Evolutionary conservation across 2,329 filamentous ascomycete genomes (phyloP).

Genomic region (Fusarium oligoseptatum): DNA sequence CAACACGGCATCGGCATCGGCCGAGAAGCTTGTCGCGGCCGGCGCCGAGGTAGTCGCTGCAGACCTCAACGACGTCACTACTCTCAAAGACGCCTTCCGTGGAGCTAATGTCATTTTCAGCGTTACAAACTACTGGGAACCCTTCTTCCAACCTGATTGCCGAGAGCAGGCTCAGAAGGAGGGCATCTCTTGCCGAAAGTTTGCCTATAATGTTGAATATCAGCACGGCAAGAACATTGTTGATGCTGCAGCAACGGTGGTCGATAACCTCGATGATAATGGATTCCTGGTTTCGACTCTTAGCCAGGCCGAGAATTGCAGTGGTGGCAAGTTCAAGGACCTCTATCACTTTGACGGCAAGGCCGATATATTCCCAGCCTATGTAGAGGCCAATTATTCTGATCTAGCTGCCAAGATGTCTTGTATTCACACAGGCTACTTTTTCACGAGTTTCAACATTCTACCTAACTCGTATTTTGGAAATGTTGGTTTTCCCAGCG

Average conservation of each 20-base stretch:
- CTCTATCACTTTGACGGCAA: constrained; percentile 68
- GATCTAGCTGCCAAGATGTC: constrained; percentile 63
- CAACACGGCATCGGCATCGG: constrained; percentile 56
- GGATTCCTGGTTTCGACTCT: constrained; percentile 66
- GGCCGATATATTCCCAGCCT: constrained; percentile 63
- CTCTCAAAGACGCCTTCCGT: constrained; percentile 56
- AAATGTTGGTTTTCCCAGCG: constrained; percentile 53
- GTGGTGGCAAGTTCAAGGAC: constrained; percentile 59
- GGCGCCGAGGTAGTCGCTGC: constrained; percentile 61
- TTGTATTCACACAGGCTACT: constrained; percentile 64
- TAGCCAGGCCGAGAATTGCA: constrained; percentile 62
- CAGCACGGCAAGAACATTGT: constrained; percentile 61
- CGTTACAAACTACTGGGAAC: constrained; percentile 69
- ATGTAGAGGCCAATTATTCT: constrained; percentile 59
- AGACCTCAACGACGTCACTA: constrained; percentile 57
- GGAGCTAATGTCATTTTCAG: constrained; percentile 66
- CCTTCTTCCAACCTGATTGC: constrained; percentile 60
- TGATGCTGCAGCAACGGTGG: constrained; percentile 62
- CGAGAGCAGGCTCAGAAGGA: constrained; percentile 53
- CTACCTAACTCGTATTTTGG: constrained; percentile 60
- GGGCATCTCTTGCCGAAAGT: constrained; percentile 58
- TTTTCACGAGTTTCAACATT: constrained; percentile 62
- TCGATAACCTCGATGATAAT: constrained; percentile 58
- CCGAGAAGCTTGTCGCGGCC: constrained; percentile 54
- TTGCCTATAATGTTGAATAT: constrained; percentile 63